Percentiles rank a stretch among this genome's conserved stretches.
phyloP scores from a whole-genome alignment of 2,329 filamentous ascomycete species.

The Myrmaecium sp. region DNA sequence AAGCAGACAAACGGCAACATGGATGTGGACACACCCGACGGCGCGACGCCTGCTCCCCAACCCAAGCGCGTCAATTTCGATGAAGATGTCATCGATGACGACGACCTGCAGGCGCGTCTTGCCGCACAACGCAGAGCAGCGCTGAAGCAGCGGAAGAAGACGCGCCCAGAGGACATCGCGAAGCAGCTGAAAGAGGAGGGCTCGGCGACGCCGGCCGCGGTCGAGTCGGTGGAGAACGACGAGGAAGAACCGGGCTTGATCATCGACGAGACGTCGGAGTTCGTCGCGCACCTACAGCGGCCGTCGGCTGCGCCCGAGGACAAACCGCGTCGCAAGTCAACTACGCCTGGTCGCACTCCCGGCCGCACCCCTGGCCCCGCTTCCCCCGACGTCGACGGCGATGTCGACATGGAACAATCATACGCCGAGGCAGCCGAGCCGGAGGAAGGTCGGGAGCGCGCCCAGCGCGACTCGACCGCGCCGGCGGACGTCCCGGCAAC shows the following conservation, averaged over 20 bases:
- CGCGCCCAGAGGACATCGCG: slow-evolving; percentile 72
- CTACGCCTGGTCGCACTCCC: slow-evolving; percentile 12
- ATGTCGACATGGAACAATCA: slow-evolving; percentile 36
- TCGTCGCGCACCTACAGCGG: slow-evolving; percentile 70
- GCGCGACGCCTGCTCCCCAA: slow-evolving; percentile 10
- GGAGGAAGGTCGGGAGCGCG: slow-evolving; percentile 22
- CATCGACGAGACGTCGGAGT: slow-evolving; percentile 93
- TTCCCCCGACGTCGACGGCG: slow-evolving; percentile 31
- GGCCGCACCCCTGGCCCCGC: too few relatives aligned
- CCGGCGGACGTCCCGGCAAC: slow-evolving; percentile 41
- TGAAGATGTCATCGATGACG: slow-evolving; percentile 70
- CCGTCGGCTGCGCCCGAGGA: slow-evolving; percentile 29
- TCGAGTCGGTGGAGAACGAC: slow-evolving; percentile 42
- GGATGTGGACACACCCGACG: slow-evolving; percentile 48
- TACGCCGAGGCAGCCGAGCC: slow-evolving; percentile 34
- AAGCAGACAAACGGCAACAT: slow-evolving; percentile 36
- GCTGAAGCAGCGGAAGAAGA: slow-evolving; percentile 81
- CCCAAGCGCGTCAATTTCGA: slow-evolving; percentile 44
- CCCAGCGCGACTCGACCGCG: slow-evolving; percentile 18
- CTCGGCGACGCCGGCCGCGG: slow-evolving; percentile 28
- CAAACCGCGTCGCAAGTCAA: slow-evolving; percentile 27
- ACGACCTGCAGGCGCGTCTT: slow-evolving; percentile 75
- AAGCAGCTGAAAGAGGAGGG: slow-evolving; percentile 55
- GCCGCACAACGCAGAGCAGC: slow-evolving; percentile 68
- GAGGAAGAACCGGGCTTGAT: slow-evolving; percentile 51